Percentiles rank a stretch among this genome's conserved stretches.
Conservation (phyloP, 768 basidiomycete genomes). For the Tulasnella sp. region DNA sequence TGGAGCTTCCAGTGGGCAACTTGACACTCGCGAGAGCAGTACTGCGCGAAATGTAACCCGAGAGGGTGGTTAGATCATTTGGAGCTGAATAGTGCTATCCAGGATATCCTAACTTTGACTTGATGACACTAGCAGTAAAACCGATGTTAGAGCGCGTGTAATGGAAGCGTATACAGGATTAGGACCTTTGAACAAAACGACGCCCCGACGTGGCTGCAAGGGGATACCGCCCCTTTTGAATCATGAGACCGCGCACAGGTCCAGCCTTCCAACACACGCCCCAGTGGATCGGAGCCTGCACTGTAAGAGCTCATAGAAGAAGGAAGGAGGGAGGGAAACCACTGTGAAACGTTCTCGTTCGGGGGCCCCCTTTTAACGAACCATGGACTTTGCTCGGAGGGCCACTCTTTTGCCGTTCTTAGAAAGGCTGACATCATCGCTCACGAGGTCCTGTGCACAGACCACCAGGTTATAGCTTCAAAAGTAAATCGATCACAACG, state of each 20-base stretch:
- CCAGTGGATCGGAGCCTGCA: not conserved
- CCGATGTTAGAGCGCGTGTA: not conserved
- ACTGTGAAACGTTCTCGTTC: not conserved
- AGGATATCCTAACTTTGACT: not conserved
- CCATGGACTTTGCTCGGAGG: not conserved
- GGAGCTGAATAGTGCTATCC: not conserved
- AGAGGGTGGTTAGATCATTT: not conserved
- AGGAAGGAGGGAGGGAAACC: not conserved
- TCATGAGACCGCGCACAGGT: not conserved
- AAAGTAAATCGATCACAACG: no score
- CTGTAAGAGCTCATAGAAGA: not conserved
- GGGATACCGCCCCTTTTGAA: not conserved
- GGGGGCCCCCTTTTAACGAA: not conserved
- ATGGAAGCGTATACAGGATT: not conserved
- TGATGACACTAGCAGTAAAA: not conserved
- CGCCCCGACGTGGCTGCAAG: not conserved
- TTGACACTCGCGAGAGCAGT: conserved; percentile 34
- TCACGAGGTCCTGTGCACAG: no score
- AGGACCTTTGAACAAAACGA: not conserved
- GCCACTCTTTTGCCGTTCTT: no score
- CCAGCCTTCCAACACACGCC: not conserved
- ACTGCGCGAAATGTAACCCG: not conserved
- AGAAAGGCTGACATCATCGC: no score
- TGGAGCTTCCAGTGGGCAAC: conserved; percentile 36
- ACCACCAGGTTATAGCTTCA: no score